These are phyloP conservation scores for Phaeosphaeriaceae sp. DNA, from an alignment of 2,329 filamentous ascomycete genomes.

Conservation along the genomic window DNA sequence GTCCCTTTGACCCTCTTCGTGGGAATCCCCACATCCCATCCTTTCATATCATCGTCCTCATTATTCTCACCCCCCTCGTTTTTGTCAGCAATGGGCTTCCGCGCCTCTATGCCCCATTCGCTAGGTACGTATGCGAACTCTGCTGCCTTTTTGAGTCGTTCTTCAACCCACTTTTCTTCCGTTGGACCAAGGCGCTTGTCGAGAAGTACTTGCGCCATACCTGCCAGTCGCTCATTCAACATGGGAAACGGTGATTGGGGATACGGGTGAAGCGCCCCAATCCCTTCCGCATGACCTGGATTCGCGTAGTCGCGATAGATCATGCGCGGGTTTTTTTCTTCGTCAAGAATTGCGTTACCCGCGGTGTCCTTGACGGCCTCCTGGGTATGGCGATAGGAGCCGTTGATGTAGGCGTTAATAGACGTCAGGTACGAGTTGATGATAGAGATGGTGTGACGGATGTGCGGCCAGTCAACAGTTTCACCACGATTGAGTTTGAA, in stretches of 20 bases:
- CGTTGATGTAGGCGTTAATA: constrained; percentile 29
- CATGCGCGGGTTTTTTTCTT: constrained; percentile 7
- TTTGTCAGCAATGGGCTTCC: constrained; percentile 16
- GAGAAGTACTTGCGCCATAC: constrained; percentile 30
- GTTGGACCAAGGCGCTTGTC: constrained; percentile 34
- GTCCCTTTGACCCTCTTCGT: constrained; percentile 24
- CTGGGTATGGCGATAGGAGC: constrained; percentile 23
- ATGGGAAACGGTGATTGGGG: constrained; percentile 33
- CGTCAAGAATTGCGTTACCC: constrained; percentile 17
- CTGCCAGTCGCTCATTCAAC: constrained; percentile 20
- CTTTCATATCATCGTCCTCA: constrained; percentile 10
- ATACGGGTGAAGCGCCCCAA: constrained; percentile 30
- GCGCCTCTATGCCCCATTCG: constrained; percentile 37
- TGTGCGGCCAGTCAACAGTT: constrained; percentile 30
- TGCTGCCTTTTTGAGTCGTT: constrained; percentile 32
- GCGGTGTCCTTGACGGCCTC: constrained; percentile 20
- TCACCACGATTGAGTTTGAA: constrained; percentile 20
- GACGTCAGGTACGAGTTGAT: constrained; percentile 25
- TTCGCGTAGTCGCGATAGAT: constrained; percentile 11
- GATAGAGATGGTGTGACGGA: constrained; percentile 22
- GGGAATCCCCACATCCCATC: constrained; percentile 17
- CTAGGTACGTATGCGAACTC: constrained; percentile 39
- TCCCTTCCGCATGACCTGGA: constrained; percentile 15
- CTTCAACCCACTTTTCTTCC: constrained; percentile 40
- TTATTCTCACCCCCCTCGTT: constrained; percentile 19